A percentile compares a stretch with the other conserved stretches of the same genome.
Conservation (phyloP, 331 rosid genomes). For the Phaseolus coccineus region DNA sequence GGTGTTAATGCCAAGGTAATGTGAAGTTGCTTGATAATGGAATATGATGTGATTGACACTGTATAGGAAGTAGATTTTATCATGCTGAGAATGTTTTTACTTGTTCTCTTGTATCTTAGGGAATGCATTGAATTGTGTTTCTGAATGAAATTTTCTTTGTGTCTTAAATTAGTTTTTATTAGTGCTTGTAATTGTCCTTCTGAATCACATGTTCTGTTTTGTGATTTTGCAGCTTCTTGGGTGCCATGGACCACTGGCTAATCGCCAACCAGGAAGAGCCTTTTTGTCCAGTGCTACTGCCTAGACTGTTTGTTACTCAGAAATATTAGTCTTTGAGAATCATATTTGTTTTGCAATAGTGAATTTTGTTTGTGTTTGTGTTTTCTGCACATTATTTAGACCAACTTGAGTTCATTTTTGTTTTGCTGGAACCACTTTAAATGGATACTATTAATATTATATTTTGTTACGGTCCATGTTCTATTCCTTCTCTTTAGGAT, state of each 20-base stretch:
- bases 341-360: not conserved
- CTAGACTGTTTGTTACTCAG: conserved; percentile 1
- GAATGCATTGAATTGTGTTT: not conserved
- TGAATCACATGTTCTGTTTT: not conserved
- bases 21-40: not conserved
- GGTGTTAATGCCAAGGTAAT: conserved; percentile 35
- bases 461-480: not conserved
- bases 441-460: not conserved
- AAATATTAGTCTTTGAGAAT: not conserved
- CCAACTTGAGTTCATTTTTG: not conserved
- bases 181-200: not conserved
- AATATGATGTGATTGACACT: not conserved
- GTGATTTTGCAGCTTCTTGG: conserved; percentile 31
- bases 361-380: not conserved
- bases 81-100: not conserved
- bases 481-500: not conserved
- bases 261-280: conserved; percentile 34
- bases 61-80: not conserved
- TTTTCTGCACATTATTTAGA: conserved; percentile 4
- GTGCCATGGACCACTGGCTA: conserved; percentile 29
- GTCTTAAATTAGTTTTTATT: not conserved
- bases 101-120: not conserved
- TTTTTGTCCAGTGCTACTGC: conserved; percentile 26
- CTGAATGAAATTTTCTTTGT: conserved; percentile 15
- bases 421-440: not conserved